Evolutionary conservation across 1,284 basidiomycete species (phyloP).

Genomic region (Sporisorium reilianum): DNA sequence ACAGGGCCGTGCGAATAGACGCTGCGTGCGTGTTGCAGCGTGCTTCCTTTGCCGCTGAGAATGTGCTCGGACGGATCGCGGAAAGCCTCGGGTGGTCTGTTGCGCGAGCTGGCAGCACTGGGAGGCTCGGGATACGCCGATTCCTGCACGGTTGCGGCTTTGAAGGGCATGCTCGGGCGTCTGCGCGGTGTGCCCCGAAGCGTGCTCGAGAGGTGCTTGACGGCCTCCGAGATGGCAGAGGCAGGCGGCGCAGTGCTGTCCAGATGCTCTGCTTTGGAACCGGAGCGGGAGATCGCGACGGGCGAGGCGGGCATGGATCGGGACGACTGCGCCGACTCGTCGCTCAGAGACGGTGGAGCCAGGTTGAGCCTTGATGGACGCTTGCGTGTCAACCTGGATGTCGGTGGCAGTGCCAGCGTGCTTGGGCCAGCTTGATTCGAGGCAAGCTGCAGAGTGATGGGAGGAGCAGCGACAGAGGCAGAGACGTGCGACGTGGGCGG

Average conservation of each 20-base stretch:
- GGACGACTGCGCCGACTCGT: constrained; percentile 38
- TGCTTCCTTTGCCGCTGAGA: constrained; percentile 62
- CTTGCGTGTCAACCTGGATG: constrained; percentile 35
- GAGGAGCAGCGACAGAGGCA: constrained; percentile 7
- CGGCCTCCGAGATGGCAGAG: constrained; percentile 37
- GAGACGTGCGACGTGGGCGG: constrained; percentile 6
- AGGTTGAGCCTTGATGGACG: constrained; percentile 47
- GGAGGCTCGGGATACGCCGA: constrained; percentile 23
- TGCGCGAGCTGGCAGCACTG: constrained; percentile 35
- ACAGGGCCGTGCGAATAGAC: constrained; percentile 85
- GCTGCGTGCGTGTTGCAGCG: constrained; percentile 61
- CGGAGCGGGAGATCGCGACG: constrained; percentile 22
- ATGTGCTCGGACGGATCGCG: constrained; percentile 65
- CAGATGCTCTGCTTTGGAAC: constrained; percentile 19
- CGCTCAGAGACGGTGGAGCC: constrained; percentile 24
- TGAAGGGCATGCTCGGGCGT: constrained; percentile 62
- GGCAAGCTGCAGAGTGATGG: constrained; percentile 15
- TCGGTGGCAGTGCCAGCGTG: constrained; percentile 16
- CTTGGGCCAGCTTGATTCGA: constrained; percentile 15
- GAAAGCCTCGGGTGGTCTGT: constrained; percentile 53
- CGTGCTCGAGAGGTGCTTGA: constrained; percentile 58
- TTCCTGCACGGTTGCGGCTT: constrained; percentile 2
- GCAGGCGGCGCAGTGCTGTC: constrained; percentile 6
- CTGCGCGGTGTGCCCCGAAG: constrained; percentile 61
- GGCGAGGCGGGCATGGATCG: constrained; percentile 54